Evolutionary conservation across 1,284 basidiomycete genomes (phyloP), one percentile per base, ranked within the genome.

Genomic region (Tilletia indica): DNA sequence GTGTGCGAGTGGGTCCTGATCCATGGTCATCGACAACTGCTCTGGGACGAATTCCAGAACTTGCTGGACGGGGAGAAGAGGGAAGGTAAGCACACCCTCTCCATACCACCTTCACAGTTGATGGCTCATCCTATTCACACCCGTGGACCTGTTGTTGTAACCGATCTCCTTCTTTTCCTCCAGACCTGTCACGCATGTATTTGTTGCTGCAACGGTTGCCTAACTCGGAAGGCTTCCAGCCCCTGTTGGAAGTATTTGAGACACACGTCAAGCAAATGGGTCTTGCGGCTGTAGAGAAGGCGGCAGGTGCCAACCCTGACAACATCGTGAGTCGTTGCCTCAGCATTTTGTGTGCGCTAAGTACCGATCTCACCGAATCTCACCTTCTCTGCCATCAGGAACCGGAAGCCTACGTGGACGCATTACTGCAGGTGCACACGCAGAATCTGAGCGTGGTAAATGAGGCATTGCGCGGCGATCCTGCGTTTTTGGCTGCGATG

Each of bases 31-130:
- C 87, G 91, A 67, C 89, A 91, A 78, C 87, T 91, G 68, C 92
- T 99, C 89, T 93, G 92, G 91, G 93, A 97, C 74, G 94, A 91
- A 85, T 99, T 99, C 89, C 93, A 97, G 85, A 88, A 87, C 48
- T 86, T 99, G 68, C 90, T 99, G 76, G 94, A 97, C 83, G 93
- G 89, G 83, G 95, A 98, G 83, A 91, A 95, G 85, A 91, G 93
- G 77, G 92, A 94, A 82, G 86, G 85, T 85, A 56, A 75, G 83
- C 45, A 21, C 25, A 16, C 42, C 72, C 34, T 31, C 25, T 31
- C 25, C 25, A 31, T 31, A 1, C 25, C 25, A 31, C 25, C 25
- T 31, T 31, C 25, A 2, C 25, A 31, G 1, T 31, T 31, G 25
- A 31, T 31, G 25, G 2, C 25, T 31, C 25, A 31, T 31, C 2